A percentile compares a stretch with the other conserved stretches of the same genome.
Evolutionary conservation across 2,329 filamentous ascomycete species (phyloP).

Genomic region (Aspergillus piperis): DNA sequence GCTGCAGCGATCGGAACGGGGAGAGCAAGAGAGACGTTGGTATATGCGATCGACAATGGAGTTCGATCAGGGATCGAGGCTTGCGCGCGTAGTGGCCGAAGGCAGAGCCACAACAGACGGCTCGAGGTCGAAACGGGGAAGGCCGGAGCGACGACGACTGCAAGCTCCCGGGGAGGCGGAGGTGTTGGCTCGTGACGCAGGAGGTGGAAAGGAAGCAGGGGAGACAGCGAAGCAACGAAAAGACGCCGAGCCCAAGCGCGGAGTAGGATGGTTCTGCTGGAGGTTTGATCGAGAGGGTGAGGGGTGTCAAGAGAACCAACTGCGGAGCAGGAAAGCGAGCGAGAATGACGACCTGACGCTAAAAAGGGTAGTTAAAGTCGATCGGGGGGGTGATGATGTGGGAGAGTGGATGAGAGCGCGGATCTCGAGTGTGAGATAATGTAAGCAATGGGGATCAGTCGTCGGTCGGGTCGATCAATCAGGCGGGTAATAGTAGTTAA

Average conservation of each 20-base stretch:
- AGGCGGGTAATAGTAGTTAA: not conserved
- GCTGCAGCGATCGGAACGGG: not conserved
- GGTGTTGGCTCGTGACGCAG: constrained; percentile 24
- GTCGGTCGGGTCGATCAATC: constrained; percentile 3
- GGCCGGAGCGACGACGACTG: constrained; percentile 24
- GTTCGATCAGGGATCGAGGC: constrained; percentile 23
- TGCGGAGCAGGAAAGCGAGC: constrained; percentile 27
- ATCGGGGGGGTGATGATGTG: constrained; percentile 25
- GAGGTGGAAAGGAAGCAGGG: constrained; percentile 16
- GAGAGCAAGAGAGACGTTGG: constrained; percentile 14
- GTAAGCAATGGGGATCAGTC: constrained; percentile 22
- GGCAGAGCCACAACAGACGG: constrained; percentile 13
- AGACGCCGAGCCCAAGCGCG: constrained; percentile 13
- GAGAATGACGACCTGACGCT: constrained; percentile 29
- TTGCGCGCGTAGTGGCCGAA: constrained; percentile 16
- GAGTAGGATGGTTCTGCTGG: constrained; percentile 11
- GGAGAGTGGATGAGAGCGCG: constrained; percentile 25
- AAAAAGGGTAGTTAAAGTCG: constrained; percentile 27
- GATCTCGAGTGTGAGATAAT: constrained; percentile 28
- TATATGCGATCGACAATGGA: constrained; percentile 16
- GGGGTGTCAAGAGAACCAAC: constrained; percentile 26
- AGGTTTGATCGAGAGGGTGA: constrained; percentile 20
- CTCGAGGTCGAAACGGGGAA: constrained; percentile 19
- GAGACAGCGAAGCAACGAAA: constrained; percentile 11
- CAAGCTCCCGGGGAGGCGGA: constrained; percentile 22